Percentiles rank a stretch among this genome's conserved stretches.
Conservation (phyloP, 148 eudicot genomes). For the Rhododendron henanense region DNA sequence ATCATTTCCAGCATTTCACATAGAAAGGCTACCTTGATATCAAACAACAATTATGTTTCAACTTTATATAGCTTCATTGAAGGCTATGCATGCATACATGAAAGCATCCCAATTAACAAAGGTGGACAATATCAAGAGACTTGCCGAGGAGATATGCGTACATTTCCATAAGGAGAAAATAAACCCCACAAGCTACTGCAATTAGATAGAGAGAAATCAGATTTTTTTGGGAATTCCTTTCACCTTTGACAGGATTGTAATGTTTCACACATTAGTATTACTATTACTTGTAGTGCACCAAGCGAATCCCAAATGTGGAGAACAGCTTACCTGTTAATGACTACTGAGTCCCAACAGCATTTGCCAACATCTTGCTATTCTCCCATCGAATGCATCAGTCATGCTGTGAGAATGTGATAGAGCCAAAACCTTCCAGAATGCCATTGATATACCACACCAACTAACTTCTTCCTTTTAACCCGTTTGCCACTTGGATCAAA, state of each 20-base stretch:
- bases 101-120: not conserved
- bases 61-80: not conserved
- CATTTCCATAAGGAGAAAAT: not conserved
- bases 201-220: not conserved
- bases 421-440: no score
- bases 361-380: no score
- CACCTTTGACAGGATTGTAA: not conserved
- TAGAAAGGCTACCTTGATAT: not conserved
- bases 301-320: not conserved
- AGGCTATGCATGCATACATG: not conserved
- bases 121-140: not conserved
- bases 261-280: not conserved
- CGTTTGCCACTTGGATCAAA: no score
- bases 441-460: no score
- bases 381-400: no score
- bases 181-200: not conserved
- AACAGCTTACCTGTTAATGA: conserved; percentile 35
- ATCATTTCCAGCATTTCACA: not conserved
- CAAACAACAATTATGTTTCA: not conserved
- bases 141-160: not conserved
- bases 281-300: not conserved
- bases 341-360: no score
- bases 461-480: no score
- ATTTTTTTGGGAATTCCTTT: not conserved
- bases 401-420: no score